A percentile compares a stretch with the other conserved stretches of the same genome.
Evolutionary conservation across 2,329 filamentous ascomycete species (phyloP).

Genomic region (Cladorrhinum sp.): DNA sequence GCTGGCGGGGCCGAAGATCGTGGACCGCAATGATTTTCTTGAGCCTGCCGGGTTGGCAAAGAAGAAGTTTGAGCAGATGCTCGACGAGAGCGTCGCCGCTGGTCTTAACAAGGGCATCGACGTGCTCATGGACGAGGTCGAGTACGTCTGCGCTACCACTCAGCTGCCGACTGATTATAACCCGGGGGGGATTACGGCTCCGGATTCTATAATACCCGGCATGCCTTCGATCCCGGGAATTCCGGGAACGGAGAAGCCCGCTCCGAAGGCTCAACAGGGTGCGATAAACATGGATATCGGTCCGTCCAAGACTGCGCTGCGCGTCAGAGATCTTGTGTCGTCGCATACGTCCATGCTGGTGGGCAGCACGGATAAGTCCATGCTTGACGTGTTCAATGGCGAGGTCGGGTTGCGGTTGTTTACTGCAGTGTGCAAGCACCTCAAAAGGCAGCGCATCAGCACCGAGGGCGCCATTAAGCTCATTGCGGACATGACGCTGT

Average conservation of each 20-base stretch:
- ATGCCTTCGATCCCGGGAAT: neutral
- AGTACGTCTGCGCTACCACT: slow-evolving; percentile 87
- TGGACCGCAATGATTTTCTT: slow-evolving; percentile 90
- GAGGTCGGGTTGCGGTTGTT: slow-evolving; percentile 94
- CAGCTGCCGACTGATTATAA: slow-evolving; percentile 90
- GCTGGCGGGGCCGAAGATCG: slow-evolving; percentile 74
- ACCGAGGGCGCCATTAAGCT: slow-evolving; percentile 86
- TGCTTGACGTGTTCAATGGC: slow-evolving; percentile 97
- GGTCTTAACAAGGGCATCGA: slow-evolving; percentile 97
- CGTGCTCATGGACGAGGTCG: slow-evolving; percentile 96
- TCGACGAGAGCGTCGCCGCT: slow-evolving; percentile 92
- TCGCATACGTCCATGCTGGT: slow-evolving; percentile 90
- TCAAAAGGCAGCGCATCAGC: slow-evolving; percentile 92
- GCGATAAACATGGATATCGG: slow-evolving; percentile 53
- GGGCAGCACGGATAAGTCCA: slow-evolving; percentile 94
- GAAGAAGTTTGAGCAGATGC: slow-evolving; percentile 98
- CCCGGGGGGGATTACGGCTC: slow-evolving; percentile 42
- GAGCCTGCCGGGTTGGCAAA: slow-evolving; percentile 90
- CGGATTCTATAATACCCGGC: slow-evolving; percentile 6
- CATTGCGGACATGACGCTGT: slow-evolving; percentile 95
- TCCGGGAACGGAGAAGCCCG: slow-evolving; percentile 4
- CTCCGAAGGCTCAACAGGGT: slow-evolving; percentile 11
- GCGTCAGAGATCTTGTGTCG: slow-evolving; percentile 80
- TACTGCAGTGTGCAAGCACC: slow-evolving; percentile 88
- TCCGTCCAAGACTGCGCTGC: slow-evolving; percentile 73